These are phyloP conservation scores for Lippia alba DNA, from an alignment of 305 asterid species.

Conservation along the genomic window DNA sequence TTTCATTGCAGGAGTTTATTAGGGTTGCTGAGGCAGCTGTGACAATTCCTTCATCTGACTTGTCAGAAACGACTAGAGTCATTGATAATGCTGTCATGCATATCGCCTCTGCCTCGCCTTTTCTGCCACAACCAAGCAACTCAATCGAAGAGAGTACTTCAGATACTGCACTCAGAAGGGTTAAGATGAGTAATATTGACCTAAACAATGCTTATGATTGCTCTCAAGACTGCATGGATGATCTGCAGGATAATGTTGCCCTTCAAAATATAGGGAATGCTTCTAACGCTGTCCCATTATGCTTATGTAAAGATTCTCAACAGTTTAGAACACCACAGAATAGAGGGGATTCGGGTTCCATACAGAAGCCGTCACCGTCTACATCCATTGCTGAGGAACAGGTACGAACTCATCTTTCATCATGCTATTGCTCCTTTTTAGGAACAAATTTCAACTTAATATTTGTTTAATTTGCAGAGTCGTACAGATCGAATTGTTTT, in stretches of 20 bases:
- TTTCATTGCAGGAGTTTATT: slow-evolving; percentile 60
- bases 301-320: slow-evolving; percentile 61
- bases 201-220: slow-evolving; percentile 82
- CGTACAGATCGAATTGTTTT: slow-evolving; percentile 96
- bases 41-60: slow-evolving; percentile 27
- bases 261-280: slow-evolving; percentile 42
- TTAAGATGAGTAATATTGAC: slow-evolving; percentile 66
- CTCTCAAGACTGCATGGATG: slow-evolving; percentile 73
- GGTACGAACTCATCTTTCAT: slow-evolving; percentile 48
- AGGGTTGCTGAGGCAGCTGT: slow-evolving; percentile 43
- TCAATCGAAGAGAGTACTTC: slow-evolving; percentile 44
- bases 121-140: slow-evolving; percentile 46
- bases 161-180: slow-evolving; percentile 46
- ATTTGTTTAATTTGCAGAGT: slow-evolving; percentile 56
- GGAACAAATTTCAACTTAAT: background rate
- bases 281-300: slow-evolving; percentile 51
- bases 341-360: slow-evolving; percentile 82
- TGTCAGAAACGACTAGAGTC: slow-evolving; percentile 30
- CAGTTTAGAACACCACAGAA: slow-evolving; percentile 71
- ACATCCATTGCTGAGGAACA: slow-evolving; percentile 90
- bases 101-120: slow-evolving; percentile 47
- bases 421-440: slow-evolving; percentile 14
- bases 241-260: slow-evolving; percentile 47
- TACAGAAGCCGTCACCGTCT: slow-evolving; percentile 75
- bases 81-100: slow-evolving; percentile 43